Conservation (phyloP, 805 yeast species). For the Kluyveromyces lactis region DNA sequence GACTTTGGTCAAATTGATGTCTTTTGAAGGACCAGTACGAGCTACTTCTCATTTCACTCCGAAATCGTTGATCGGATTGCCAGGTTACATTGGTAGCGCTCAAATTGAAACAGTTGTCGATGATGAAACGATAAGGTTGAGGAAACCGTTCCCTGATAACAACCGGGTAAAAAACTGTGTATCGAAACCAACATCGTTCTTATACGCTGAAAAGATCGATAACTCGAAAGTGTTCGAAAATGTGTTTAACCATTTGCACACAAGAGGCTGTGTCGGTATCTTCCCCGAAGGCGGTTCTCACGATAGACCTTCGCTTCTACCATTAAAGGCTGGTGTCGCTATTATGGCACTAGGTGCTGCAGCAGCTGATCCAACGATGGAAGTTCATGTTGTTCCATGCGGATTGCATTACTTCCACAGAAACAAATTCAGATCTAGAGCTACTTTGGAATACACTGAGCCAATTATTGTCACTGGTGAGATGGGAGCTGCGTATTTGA, state of each 20-base stretch:
- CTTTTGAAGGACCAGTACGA: conserved; percentile 17
- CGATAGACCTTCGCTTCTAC: conserved; percentile 82
- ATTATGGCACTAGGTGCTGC: conserved; percentile 95
- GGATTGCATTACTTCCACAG: conserved; percentile 96
- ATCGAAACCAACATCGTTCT: conserved; percentile 52
- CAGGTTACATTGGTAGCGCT: conserved; percentile 67
- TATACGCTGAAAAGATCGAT: conserved; percentile 73
- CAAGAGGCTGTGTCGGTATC: conserved; percentile 77
- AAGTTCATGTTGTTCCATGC: conserved; percentile 83
- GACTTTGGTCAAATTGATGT: conserved; percentile 37
- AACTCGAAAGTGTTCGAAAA: conserved; percentile 72
- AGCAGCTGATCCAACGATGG: conserved; percentile 63
- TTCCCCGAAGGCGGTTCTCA: conserved; percentile 99
- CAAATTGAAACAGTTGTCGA: conserved; percentile 59
- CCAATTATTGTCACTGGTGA: conserved; percentile 63
- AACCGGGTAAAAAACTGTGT: conserved; percentile 38
- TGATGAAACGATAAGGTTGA: conserved; percentile 60
- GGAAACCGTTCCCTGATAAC: conserved; percentile 58
- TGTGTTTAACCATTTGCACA: conserved; percentile 74
- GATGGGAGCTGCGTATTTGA: conserved; percentile 56
- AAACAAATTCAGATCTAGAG: conserved; percentile 87
- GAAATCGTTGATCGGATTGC: conserved; percentile 66
- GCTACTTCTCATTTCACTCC: conserved; percentile 51
- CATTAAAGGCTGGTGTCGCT: conserved; percentile 94
- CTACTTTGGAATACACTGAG: conserved; percentile 84